A percentile compares a stretch with the other conserved stretches of the same genome.
phyloP scores from a whole-genome alignment of 2,329 filamentous ascomycete genomes.

The Penicillium freii region DNA sequence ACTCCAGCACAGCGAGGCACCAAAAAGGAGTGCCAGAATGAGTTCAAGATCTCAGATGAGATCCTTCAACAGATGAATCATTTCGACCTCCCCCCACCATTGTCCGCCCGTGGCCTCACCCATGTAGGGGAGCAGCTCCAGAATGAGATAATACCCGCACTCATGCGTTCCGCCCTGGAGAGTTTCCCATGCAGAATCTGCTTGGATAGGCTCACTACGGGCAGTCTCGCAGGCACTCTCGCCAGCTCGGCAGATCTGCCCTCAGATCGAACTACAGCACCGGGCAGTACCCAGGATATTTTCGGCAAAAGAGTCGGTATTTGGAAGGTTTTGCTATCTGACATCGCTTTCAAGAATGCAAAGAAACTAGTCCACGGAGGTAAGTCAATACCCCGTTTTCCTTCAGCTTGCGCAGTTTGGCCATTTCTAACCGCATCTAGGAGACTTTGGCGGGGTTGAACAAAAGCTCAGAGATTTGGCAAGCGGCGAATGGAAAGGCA shows the following conservation, averaged over 20 bases:
- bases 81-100: background rate
- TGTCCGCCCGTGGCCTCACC: conserved; percentile 1
- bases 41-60: conserved; percentile 2
- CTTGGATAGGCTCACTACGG: conserved; percentile 5
- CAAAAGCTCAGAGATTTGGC: conserved; percentile 21
- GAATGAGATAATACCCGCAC: background rate
- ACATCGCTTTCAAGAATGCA: conserved; percentile 10
- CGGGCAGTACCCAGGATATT: conserved; percentile 6
- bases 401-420: no score
- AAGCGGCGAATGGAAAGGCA: conserved; percentile 18
- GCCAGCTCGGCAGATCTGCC: background rate
- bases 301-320: conserved; percentile 18
- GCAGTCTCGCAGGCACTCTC: background rate
- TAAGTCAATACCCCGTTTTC: background rate
- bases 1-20: background rate
- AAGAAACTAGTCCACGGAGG: conserved; percentile 7
- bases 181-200: conserved; percentile 23
- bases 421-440: background rate
- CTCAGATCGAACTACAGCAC: background rate
- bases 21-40: background rate
- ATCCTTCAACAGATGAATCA: background rate
- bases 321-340: conserved; percentile 24
- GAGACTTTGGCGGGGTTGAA: conserved; percentile 8
- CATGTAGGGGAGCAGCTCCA: conserved; percentile 4
- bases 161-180: conserved; percentile 9